These are phyloP conservation scores for Fusarium decemcellulare DNA, from an alignment of 2,329 filamentous ascomycete species.

Conservation along the genomic window DNA sequence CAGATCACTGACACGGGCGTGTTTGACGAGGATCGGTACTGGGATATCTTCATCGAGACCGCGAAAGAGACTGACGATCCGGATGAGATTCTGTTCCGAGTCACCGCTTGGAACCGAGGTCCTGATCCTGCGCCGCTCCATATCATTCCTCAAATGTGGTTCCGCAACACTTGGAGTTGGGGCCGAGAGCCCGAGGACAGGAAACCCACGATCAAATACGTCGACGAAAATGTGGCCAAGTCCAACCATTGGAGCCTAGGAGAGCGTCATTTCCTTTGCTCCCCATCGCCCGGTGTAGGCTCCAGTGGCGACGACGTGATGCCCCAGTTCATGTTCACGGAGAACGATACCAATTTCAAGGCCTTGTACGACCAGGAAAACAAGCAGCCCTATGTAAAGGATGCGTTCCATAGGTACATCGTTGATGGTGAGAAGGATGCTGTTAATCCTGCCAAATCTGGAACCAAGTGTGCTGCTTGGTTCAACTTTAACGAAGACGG, in stretches of 20 bases:
- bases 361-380: slow-evolving; percentile 84
- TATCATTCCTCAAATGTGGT: slow-evolving; percentile 96
- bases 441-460: slow-evolving; percentile 83
- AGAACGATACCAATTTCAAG: slow-evolving; percentile 93
- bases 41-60: slow-evolving; percentile 97
- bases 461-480: slow-evolving; percentile 94
- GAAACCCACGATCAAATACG: slow-evolving; percentile 83
- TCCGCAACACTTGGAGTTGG: slow-evolving; percentile 98
- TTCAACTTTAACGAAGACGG: slow-evolving; percentile 92
- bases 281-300: slow-evolving; percentile 90
- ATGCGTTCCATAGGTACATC: slow-evolving; percentile 92
- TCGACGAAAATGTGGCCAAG: slow-evolving; percentile 77
- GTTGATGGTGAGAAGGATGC: slow-evolving; percentile 85
- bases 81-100: slow-evolving; percentile 92
- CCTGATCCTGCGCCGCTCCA: slow-evolving; percentile 92
- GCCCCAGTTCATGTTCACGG: slow-evolving; percentile 90
- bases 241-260: slow-evolving; percentile 87
- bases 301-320: slow-evolving; percentile 85
- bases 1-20: slow-evolving; percentile 91
- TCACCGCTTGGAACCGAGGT: slow-evolving; percentile 96
- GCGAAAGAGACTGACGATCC: slow-evolving; percentile 94
- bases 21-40: slow-evolving; percentile 92
- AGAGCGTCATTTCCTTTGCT: slow-evolving; percentile 85
- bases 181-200: slow-evolving; percentile 81
- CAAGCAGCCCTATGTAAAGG: slow-evolving; percentile 88